Evolutionary conservation across 768 basidiomycete genomes (phyloP).

Genomic region (Trametes sanguinea): DNA sequence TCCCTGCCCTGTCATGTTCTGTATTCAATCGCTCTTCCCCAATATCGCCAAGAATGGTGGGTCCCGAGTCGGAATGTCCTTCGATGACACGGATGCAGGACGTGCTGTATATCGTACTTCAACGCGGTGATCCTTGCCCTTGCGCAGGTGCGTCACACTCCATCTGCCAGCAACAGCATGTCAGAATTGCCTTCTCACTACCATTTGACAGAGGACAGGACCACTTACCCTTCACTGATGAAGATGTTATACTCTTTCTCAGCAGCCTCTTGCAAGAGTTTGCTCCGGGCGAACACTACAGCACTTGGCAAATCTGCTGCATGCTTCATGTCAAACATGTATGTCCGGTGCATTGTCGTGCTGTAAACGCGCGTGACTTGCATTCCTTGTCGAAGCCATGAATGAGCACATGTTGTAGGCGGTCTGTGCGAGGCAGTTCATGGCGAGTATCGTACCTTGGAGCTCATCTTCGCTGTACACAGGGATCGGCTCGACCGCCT

Average conservation of each 20-base stretch:
- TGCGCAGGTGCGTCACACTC: conserved; percentile 22
- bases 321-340: conserved; percentile 44
- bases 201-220: neutral
- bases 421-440: no score
- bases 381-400: conserved; percentile 44
- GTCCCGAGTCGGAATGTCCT: conserved; percentile 48
- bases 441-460: conserved; percentile 41
- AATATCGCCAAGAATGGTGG: conserved; percentile 76
- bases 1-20: no score
- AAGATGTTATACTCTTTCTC: conserved; percentile 64
- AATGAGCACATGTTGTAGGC: no score
- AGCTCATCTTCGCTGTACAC: conserved; percentile 55
- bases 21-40: conserved; percentile 25
- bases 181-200: neutral
- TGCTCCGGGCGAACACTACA: conserved; percentile 63
- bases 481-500: conserved; percentile 62
- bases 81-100: conserved; percentile 57
- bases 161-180: conserved; percentile 5
- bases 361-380: conserved; percentile 59
- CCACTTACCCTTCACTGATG: conserved; percentile 62
- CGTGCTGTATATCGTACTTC: conserved; percentile 71
- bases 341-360: conserved; percentile 57
- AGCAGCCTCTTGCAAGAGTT: conserved; percentile 55
- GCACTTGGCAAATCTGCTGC: conserved; percentile 52
- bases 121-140: conserved; percentile 60